Percentiles rank a stretch among this genome's conserved stretches.
phyloP scores from a whole-genome alignment of 108 stramenopile species.

The Cyclotella kingstonii region DNA sequence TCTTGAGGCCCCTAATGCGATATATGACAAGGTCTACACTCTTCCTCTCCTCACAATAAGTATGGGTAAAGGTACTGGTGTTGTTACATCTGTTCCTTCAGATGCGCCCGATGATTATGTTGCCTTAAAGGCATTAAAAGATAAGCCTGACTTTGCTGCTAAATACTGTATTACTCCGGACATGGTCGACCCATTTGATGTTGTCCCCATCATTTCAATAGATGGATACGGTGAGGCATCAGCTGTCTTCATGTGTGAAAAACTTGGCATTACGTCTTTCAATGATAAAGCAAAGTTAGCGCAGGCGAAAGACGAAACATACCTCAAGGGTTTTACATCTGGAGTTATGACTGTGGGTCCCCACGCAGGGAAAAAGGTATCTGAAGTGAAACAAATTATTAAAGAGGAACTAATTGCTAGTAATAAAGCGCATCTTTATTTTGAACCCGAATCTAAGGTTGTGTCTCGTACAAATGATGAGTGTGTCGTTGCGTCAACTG shows the following conservation, averaged over 20 bases:
- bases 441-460: conserved; percentile 94
- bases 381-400: conserved; percentile 93
- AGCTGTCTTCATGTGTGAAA: conserved; percentile 92
- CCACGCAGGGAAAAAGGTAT: conserved; percentile 90
- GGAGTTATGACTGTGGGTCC: conserved; percentile 94
- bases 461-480: conserved; percentile 96
- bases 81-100: conserved; percentile 98
- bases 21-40: conserved; percentile 93
- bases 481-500: conserved; percentile 97
- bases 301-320: conserved; percentile 94
- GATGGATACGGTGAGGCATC: conserved; percentile 92
- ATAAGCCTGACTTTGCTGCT: conserved; percentile 92
- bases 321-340: conserved; percentile 96
- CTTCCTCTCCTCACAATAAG: conserved; percentile 96
- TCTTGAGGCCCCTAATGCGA: conserved; percentile 90
- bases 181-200: conserved; percentile 90
- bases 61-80: conserved; percentile 98
- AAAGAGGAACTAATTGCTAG: conserved; percentile 91
- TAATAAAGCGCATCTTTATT: conserved; percentile 89
- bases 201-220: conserved; percentile 98
- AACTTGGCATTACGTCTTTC: conserved; percentile 90
- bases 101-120: conserved; percentile 99
- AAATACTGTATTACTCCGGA: conserved; percentile 94
- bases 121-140: conserved; percentile 89
- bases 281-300: conserved; percentile 95